Conservation (phyloP, 2,329 filamentous ascomycete species). For the Exophiala sideris region DNA sequence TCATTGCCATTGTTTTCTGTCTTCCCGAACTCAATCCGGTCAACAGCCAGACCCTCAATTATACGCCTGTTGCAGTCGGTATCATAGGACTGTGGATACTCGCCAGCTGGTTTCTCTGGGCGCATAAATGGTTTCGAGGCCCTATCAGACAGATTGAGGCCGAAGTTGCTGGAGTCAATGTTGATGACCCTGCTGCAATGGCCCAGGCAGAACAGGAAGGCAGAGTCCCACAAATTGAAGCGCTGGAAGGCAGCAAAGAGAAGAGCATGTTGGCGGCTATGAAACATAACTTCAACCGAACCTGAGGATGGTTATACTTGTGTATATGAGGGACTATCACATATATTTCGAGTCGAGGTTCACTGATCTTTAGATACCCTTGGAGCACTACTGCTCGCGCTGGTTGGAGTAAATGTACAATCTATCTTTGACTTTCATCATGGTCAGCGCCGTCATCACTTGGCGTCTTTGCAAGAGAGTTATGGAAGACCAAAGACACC, state of each 20-base stretch:
- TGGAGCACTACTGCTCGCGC: too few relatives aligned
- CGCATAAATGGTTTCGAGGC: conserved; percentile 55
- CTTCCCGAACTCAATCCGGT: conserved; percentile 56
- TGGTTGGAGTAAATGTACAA: too few relatives aligned
- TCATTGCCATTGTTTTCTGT: conserved; percentile 58
- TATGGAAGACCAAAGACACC: too few relatives aligned
- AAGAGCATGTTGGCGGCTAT: conserved; percentile 24
- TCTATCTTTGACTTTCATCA: too few relatives aligned
- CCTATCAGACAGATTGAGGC: conserved; percentile 54
- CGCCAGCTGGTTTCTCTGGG: conserved; percentile 52
- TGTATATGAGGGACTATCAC: too few relatives aligned
- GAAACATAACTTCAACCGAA: conserved; percentile 19
- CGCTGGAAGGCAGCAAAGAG: conserved; percentile 7
- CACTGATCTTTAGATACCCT: too few relatives aligned
- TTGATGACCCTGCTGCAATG: conserved; percentile 45
- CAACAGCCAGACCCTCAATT: conserved; percentile 56
- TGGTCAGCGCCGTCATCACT: too few relatives aligned
- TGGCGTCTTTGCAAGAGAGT: too few relatives aligned
- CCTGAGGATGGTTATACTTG: too few relatives aligned
- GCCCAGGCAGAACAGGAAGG: conserved; percentile 38
- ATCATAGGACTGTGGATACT: conserved; percentile 52
- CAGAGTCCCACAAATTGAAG: conserved; percentile 18
- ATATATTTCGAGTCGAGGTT: too few relatives aligned
- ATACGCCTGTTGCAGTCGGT: conserved; percentile 58
- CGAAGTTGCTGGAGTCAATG: conserved; percentile 48